Base-by-base conservation (phyloP, 257 asterid species). In the Eucommia ulmoides region DNA sequence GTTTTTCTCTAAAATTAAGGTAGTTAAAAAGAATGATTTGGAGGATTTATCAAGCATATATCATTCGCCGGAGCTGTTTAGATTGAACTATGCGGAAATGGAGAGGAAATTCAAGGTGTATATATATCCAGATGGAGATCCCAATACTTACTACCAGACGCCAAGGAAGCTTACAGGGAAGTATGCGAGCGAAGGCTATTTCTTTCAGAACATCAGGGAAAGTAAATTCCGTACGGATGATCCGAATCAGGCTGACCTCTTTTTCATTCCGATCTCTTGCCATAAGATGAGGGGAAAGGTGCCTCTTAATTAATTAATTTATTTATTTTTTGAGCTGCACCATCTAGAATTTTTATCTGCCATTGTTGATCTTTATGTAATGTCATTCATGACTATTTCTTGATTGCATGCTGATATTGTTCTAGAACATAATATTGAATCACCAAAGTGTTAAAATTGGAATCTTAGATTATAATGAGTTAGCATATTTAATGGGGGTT, bases 261-360 rank as follows among this genome's bases (percentile, higher is more conserved):
- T 91, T 75, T 91, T 91, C 76, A 86, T 91, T 48, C 99, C 99
- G 10, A 91, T 91, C 56, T 91, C 99, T 9, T 80, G 94, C 53
- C 99, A 91, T 72, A 91, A 91, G 84, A 91, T 91, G 96, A 84
- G 99, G 68, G 99, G 99, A 66, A 79, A 81, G 95, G 99, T 91
- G 74, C 14, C 51, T 8, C n/a, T n/a, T n/a, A n/a, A 29, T 29
- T 5, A 29, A 29, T 29, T 29, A 29, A 29, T 29, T 29, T 29
- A 5, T 29, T 29, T 29, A 12, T 29, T 29, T 5, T 29, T 29
- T 29, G 7, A 29, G 12, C 38, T 7, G 38, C 38, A 29, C 38
- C 7, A 29, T 7, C 7, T 7, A 12, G 12, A 29, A 7, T 29
- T 29, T 7, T 29, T 29, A 5, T 29, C 38, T 29, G 7, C 12